Evolutionary conservation across 495 filamentous ascomycete species (phyloP).

Genomic region (Usnea hakonensis): DNA sequence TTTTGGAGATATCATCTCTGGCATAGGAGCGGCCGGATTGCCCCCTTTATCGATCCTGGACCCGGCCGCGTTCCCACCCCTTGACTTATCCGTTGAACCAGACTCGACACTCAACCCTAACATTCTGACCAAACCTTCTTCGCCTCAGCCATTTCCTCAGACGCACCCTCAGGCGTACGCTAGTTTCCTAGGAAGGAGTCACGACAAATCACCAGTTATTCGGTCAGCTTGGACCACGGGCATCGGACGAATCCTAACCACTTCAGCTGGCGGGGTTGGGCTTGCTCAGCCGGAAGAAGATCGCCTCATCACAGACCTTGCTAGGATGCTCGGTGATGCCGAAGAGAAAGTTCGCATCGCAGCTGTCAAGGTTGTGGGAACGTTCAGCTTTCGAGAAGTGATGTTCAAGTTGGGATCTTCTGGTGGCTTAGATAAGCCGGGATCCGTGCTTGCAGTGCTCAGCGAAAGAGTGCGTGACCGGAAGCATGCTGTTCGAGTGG

Average conservation of each 20-base stretch:
- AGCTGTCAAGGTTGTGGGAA: conserved; percentile 71
- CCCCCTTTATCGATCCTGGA: conserved; percentile 66
- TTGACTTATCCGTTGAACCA: conserved; percentile 53
- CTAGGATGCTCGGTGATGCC: conserved; percentile 72
- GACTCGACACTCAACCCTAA: conserved; percentile 47
- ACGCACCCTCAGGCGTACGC: conserved; percentile 69
- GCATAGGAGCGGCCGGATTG: conserved; percentile 82
- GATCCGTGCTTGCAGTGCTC: conserved; percentile 68
- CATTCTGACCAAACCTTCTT: conserved; percentile 68
- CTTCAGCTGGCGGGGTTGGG: conserved; percentile 79
- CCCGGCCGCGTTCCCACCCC: conserved; percentile 70
- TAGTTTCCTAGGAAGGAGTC: conserved; percentile 69
- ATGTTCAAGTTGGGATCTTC: conserved; percentile 68
- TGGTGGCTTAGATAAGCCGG: conserved; percentile 60
- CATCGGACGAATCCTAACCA: conserved; percentile 72
- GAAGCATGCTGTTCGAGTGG: conserved; percentile 70
- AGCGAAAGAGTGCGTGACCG: conserved; percentile 85
- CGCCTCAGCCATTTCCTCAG: conserved; percentile 75
- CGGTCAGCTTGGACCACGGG: conserved; percentile 77
- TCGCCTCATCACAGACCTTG: conserved; percentile 60
- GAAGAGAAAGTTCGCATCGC: conserved; percentile 89
- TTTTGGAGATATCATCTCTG: conserved; percentile 85
- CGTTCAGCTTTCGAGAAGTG: conserved; percentile 68
- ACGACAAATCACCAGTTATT: conserved; percentile 75
- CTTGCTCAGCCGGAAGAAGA: conserved; percentile 70